Evolutionary conservation across 2,329 filamentous ascomycete species (phyloP).

Genomic region (Beauveria caledonica): DNA sequence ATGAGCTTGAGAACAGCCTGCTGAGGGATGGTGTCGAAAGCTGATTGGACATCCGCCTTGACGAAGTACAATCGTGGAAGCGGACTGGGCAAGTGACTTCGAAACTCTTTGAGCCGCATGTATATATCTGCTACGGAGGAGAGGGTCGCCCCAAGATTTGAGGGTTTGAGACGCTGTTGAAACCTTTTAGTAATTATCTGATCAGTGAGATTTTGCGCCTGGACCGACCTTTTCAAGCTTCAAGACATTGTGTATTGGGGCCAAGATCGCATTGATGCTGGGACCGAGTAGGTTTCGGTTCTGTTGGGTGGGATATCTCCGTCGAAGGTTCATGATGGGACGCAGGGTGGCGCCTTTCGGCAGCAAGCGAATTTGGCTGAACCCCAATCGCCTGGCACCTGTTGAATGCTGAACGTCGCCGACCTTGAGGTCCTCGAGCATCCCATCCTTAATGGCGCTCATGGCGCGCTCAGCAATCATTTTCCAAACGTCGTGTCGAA

Average conservation of each 20-base stretch:
- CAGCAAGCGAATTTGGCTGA: slow-evolving; percentile 69
- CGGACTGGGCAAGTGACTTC: slow-evolving; percentile 34
- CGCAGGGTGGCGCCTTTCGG: slow-evolving; percentile 72
- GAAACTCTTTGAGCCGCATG: slow-evolving; percentile 62
- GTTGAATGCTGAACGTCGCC: slow-evolving; percentile 50
- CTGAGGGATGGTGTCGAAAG: slow-evolving; percentile 95
- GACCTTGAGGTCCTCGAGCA: slow-evolving; percentile 70
- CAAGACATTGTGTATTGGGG: slow-evolving; percentile 67
- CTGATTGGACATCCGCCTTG: slow-evolving; percentile 85
- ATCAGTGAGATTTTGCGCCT: not conserved
- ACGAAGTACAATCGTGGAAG: slow-evolving; percentile 64
- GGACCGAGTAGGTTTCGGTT: slow-evolving; percentile 56
- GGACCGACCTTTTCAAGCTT: slow-evolving; percentile 63
- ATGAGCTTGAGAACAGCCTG: slow-evolving; percentile 61
- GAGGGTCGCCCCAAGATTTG: slow-evolving; percentile 66
- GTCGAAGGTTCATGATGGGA: slow-evolving; percentile 79
- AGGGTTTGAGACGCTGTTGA: slow-evolving; percentile 37
- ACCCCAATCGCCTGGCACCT: slow-evolving; percentile 58
- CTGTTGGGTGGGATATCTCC: slow-evolving; percentile 44
- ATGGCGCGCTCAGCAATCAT: slow-evolving; percentile 67
- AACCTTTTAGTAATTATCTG: slow-evolving; percentile 12
- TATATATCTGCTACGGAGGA: slow-evolving; percentile 80
- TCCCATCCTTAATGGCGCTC: slow-evolving; percentile 53
- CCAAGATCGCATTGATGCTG: slow-evolving; percentile 45
- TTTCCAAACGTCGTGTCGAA: slow-evolving; percentile 88